phyloP scores from a whole-genome alignment of 2,329 filamentous ascomycete genomes.

The Colletotrichum chrysophilum region DNA sequence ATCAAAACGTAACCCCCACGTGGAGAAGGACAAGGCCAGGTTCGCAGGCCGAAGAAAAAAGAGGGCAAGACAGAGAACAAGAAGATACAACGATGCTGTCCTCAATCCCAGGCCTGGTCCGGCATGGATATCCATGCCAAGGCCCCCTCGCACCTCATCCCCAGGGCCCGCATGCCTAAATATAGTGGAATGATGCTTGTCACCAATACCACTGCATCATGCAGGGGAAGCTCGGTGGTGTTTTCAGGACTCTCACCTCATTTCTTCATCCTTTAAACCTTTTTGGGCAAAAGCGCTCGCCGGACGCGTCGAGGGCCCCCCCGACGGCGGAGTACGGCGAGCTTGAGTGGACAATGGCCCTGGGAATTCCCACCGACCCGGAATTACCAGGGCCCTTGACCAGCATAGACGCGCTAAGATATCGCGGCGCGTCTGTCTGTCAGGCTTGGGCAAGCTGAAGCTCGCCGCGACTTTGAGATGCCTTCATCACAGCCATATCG shows the following conservation, averaged over 20 bases:
- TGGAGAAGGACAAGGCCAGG: slow-evolving; percentile 1
- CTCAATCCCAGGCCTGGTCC: background rate
- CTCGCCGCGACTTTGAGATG: background rate
- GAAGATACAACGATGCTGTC: background rate
- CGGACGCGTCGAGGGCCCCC: background rate
- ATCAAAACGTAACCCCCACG: background rate
- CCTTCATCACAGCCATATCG: background rate
- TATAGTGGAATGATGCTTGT: slow-evolving; percentile 16
- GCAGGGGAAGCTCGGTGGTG: slow-evolving; percentile 13
- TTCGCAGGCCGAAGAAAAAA: background rate
- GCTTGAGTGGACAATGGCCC: background rate
- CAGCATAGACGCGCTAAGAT: background rate
- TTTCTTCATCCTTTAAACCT: slow-evolving; percentile 2
- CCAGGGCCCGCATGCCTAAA: slow-evolving; percentile 10
- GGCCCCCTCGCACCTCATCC: background rate
- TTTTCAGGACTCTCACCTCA: slow-evolving; percentile 2
- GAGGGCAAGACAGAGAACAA: background rate
- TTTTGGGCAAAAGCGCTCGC: background rate
- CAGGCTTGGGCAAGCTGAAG: background rate
- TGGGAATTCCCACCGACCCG: background rate
- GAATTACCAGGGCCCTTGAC: background rate
- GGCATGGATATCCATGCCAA: slow-evolving; percentile 20
- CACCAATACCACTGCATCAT: slow-evolving; percentile 20
- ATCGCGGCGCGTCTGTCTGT: background rate
- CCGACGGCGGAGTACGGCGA: background rate